phyloP scores from a whole-genome alignment of 805 yeast species.

The Wickerhamiella azymoides region DNA sequence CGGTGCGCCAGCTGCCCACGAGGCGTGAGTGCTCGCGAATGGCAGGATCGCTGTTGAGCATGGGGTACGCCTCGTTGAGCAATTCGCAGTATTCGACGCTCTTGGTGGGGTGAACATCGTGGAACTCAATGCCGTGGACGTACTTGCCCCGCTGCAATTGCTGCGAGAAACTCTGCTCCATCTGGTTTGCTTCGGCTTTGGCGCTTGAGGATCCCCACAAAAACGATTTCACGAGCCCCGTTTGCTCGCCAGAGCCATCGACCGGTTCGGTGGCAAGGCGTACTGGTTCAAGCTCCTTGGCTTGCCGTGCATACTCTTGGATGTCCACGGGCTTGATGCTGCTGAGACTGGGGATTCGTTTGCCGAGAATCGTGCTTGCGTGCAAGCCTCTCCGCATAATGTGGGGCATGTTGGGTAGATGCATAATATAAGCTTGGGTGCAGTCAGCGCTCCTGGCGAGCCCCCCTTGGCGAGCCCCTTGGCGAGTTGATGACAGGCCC shows the following conservation, averaged over 20 bases:
- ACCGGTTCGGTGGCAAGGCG: conserved; percentile 6
- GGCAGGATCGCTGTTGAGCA: conserved; percentile 22
- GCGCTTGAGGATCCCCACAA: conserved; percentile 28
- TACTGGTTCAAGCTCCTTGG: conserved; percentile 7
- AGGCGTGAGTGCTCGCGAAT: conserved; percentile 22
- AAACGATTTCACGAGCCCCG: conserved; percentile 24
- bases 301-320: conserved; percentile 20
- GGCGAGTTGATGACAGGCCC: no score
- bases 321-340: conserved; percentile 23
- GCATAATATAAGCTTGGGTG: background rate
- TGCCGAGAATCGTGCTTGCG: background rate
- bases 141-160: conserved; percentile 29
- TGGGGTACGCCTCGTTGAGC: conserved; percentile 24
- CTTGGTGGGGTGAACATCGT: conserved; percentile 26
- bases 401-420: background rate
- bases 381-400: background rate
- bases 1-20: conserved; percentile 32
- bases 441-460: no score
- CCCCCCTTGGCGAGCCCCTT: no score
- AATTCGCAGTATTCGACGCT: conserved; percentile 26
- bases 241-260: background rate
- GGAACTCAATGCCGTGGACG: conserved; percentile 30
- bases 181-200: conserved; percentile 24
- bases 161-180: conserved; percentile 25
- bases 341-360: conserved; percentile 24